Conservation (phyloP, 73 alveolate species). For the Paramecium tetraurelia region DNA sequence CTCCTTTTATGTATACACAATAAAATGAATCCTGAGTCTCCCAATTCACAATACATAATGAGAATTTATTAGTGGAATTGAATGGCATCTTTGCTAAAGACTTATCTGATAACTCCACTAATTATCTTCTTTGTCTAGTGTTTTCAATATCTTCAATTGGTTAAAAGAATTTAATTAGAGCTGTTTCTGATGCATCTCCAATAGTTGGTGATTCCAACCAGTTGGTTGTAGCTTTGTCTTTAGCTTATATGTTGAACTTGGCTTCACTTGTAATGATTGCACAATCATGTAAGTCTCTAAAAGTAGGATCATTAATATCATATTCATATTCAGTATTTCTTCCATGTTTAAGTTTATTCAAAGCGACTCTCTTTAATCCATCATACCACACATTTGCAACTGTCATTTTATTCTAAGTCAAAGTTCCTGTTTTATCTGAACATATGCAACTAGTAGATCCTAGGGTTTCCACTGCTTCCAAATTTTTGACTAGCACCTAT, state of each 20-base stretch:
- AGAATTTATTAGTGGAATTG: constrained; percentile 41
- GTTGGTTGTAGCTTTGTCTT: background rate
- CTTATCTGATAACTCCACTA: constrained; percentile 46
- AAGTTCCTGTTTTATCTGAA: constrained; percentile 95
- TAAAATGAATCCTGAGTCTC: constrained; percentile 36
- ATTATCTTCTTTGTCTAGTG: constrained; percentile 59
- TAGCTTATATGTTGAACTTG: constrained; percentile 18
- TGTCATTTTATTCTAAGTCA: constrained; percentile 84
- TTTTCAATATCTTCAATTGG: constrained; percentile 70
- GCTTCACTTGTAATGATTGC: constrained; percentile 65
- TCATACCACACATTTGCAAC: constrained; percentile 84
- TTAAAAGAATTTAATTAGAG: constrained; percentile 87
- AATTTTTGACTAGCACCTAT: constrained; percentile 88
- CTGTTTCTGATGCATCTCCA: constrained; percentile 94
- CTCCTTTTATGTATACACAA: constrained; percentile 89
- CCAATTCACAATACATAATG: constrained; percentile 51
- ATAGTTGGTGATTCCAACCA: constrained; percentile 55
- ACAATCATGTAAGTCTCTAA: constrained; percentile 43
- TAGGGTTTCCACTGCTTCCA: constrained; percentile 93
- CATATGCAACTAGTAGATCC: constrained; percentile 95
- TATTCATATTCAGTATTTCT: constrained; percentile 54
- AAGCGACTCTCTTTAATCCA: constrained; percentile 79
- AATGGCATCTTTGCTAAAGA: constrained; percentile 58
- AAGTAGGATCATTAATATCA: constrained; percentile 54
- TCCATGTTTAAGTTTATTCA: constrained; percentile 71